A percentile compares a stretch with the other conserved stretches of the same genome.
These are phyloP conservation scores for Aspergillus alliaceus DNA, from an alignment of 2,329 filamentous ascomycete species.

Conservation along the genomic window DNA sequence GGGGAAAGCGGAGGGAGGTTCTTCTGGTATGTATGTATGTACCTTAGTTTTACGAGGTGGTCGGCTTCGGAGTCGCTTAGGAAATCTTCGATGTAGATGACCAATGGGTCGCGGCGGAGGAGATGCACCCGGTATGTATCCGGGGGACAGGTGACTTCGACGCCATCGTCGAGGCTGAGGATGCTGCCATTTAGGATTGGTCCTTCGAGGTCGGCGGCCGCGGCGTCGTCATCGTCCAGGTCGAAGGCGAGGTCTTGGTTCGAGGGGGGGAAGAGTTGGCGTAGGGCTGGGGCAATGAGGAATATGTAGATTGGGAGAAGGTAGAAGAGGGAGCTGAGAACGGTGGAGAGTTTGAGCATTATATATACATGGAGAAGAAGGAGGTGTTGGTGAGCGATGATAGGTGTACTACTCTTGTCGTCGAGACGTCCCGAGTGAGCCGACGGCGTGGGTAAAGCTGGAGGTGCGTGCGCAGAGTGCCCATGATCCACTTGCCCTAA, in stretches of 20 bases:
- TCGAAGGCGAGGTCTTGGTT: constrained; percentile 19
- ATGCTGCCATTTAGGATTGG: constrained; percentile 29
- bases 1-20: no score
- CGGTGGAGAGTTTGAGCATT: constrained; percentile 25
- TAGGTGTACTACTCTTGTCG: no score
- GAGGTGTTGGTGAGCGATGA: no score
- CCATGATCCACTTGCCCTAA: no score
- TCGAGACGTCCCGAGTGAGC: no score
- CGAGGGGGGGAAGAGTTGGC: constrained; percentile 23
- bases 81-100: constrained; percentile 61
- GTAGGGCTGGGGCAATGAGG: constrained; percentile 32
- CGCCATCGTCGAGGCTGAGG: constrained; percentile 36
- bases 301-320: constrained; percentile 39
- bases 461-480: no score
- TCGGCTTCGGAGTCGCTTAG: constrained; percentile 49
- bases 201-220: not conserved
- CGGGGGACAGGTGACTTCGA: constrained; percentile 25
- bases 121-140: constrained; percentile 46
- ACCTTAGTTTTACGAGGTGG: constrained; percentile 57
- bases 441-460: no score
- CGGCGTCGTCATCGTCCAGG: not conserved
- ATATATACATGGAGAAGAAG: not conserved
- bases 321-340: constrained; percentile 37
- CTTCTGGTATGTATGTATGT: constrained; percentile 10
- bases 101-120: constrained; percentile 53